Evolutionary conservation across 768 basidiomycete genomes (phyloP), one percentile per base, ranked within the genome.

Genomic region (Xerocomus spinulosus): DNA sequence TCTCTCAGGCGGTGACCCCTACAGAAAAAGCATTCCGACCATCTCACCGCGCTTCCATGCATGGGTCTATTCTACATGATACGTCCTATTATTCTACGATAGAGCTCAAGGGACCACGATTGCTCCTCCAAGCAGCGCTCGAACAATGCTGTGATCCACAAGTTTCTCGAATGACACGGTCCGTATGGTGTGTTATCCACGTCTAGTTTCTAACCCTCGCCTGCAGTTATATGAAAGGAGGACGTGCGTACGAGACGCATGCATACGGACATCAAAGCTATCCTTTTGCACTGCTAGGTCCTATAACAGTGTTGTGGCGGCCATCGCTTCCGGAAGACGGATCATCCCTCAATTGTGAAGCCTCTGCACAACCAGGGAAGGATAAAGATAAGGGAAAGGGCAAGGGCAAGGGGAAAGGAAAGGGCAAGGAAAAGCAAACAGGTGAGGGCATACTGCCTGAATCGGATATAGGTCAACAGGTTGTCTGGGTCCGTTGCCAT

Each of bases 1-100:
- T 10, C 14, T 4, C 1, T 29, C 38, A 93, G 87, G 88, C 94
- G 7, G 69, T 85, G 3, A 81, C 81, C 2, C 93, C 95, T 0
- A 93, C 93, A 0, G 90, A 94, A 60, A 99, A 97, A 61, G 77
- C 91, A 0, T 95, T 87, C 63, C 80, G 96, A 17, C 85, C 95
- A 0, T 93, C 94, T 2, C 86, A 96, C 67, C 81, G 95, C 25
- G 93, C 96, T 3, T 80, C 91, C 1, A 66, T 85, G 9, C 89
- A 92, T 52, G 88, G 84, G 5, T 84, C 85, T 2, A 92, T 96
- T 45, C 66, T 95, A 1, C 91, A 94, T 47, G 95, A 99, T 58
- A 86, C 88, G 0, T 93, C 91, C 2, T 97, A 97, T 66, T 80
- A 76, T 54, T 81, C 82, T 0, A 72, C 83, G 3, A 74, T 93